phyloP scores from a whole-genome alignment of 108 stramenopile species.

The Cyclotella sp. region DNA sequence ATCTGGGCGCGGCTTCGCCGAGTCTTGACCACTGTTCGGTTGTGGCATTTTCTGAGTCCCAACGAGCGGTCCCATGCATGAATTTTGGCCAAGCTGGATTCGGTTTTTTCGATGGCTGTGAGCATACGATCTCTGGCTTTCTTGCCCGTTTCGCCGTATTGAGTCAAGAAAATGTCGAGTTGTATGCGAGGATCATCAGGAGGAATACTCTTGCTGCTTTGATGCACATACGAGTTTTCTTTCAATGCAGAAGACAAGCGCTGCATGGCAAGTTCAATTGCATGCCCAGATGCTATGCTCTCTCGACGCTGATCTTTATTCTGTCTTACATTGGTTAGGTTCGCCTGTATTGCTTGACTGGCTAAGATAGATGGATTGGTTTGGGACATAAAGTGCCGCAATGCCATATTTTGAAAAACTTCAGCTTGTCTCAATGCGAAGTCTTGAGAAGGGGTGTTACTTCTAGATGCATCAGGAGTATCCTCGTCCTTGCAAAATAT shows the following conservation, averaged over 20 bases:
- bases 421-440: not conserved
- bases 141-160: constrained; percentile 29
- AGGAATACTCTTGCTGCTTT: not conserved
- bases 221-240: not conserved
- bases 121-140: constrained; percentile 17
- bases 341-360: not conserved
- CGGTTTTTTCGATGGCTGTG: constrained; percentile 27
- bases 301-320: no score
- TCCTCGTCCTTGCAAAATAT: not conserved
- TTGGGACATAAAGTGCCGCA: not conserved
- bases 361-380: not conserved
- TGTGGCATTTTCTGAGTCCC: constrained; percentile 43
- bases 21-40: constrained; percentile 48
- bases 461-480: not conserved
- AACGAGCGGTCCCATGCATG: constrained; percentile 42
- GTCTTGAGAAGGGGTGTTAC: no score
- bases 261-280: constrained; percentile 3
- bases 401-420: not conserved
- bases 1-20: constrained; percentile 34
- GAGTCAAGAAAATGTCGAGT: constrained; percentile 27
- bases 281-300: not conserved
- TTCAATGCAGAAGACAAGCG: not conserved
- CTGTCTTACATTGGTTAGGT: not conserved
- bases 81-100: constrained; percentile 32
- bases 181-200: constrained; percentile 10